Evolutionary conservation across 148 eudicot genomes (phyloP), one percentile per base, ranked within the genome.

Genomic region (Rhododendron kiyosumense): DNA sequence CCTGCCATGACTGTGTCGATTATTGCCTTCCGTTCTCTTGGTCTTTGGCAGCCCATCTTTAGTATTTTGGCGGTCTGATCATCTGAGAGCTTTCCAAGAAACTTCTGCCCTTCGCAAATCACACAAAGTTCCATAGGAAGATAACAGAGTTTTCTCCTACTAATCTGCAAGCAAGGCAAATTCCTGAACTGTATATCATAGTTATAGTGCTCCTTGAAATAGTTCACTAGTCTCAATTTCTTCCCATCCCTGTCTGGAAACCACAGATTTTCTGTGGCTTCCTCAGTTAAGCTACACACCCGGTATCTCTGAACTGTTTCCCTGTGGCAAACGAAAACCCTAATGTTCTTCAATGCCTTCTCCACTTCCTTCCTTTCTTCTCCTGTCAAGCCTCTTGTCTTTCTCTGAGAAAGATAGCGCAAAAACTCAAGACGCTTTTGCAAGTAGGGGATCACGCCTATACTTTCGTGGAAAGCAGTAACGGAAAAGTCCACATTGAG

Each of bases 111-210:
- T 85, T 96, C 99, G 86, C 99, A 95, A 81, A 96, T 93, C 86
- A 93, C 86, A 87, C 99, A 96, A 90, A 96, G 97, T 88, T 96
- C 99, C 98, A 96, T 95, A 2, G 99, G 99, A 85, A 96, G 92
- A 85, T 95, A 95, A 84, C 99, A 96, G 15, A 98, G 94, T 48
- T 90, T 94, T 84, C 94, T 94, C 91, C 96, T 89, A 90, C 99
- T 95, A 26, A 93, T 88, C 93, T 94, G 97, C 92, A 96, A 84
- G 84, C 99, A 96, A 30, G 99, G 99, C 88, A 96, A 88, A 89
- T 94, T 94, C 91, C 90, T 89, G 78, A 91, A 95, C 67, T 92
- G 87, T 83, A 96, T 92, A 86, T 91, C 97, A 87, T 96, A 95
- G 22, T 88, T 89, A 89, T 96, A 95, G 5, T 96, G 99, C 86